Conservation (phyloP, 306 rosid genomes). For the Corylus heterophylla region DNA sequence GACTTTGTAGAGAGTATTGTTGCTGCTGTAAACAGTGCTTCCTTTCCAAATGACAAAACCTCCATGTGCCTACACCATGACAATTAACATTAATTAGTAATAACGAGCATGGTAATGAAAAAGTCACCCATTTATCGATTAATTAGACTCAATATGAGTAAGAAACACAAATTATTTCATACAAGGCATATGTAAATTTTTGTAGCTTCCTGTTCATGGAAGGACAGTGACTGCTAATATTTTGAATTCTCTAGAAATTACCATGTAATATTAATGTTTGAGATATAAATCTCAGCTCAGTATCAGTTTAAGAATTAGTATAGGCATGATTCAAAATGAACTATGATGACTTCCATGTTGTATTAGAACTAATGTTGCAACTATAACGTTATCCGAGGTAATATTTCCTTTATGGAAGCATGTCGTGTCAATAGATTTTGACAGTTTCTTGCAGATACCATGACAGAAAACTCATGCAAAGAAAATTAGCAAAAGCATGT, state of each 20-base stretch:
- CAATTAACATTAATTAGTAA: slow-evolving; percentile 3
- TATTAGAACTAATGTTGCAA: too few species aligned
- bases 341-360: too few species aligned
- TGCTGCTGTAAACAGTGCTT: slow-evolving; percentile 74
- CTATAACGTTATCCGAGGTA: background rate
- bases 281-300: too few species aligned
- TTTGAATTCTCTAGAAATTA: background rate
- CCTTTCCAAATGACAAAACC: slow-evolving; percentile 57
- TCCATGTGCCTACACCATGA: slow-evolving; percentile 57
- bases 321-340: background rate
- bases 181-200: background rate
- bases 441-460: background rate
- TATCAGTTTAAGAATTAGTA: too few species aligned
- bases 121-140: background rate
- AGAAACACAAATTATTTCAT: background rate
- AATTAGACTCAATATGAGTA: background rate
- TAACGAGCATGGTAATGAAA: background rate
- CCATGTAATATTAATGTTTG: background rate
- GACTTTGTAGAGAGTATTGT: slow-evolving; percentile 50
- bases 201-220: background rate
- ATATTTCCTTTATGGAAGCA: background rate
- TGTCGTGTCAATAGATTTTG: background rate
- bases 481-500: slow-evolving; percentile 10
- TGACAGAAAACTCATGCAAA: too few species aligned
- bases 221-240: background rate